phyloP scores from a whole-genome alignment of 352 stramenopile species.

The Globisporangium abappressorium region DNA sequence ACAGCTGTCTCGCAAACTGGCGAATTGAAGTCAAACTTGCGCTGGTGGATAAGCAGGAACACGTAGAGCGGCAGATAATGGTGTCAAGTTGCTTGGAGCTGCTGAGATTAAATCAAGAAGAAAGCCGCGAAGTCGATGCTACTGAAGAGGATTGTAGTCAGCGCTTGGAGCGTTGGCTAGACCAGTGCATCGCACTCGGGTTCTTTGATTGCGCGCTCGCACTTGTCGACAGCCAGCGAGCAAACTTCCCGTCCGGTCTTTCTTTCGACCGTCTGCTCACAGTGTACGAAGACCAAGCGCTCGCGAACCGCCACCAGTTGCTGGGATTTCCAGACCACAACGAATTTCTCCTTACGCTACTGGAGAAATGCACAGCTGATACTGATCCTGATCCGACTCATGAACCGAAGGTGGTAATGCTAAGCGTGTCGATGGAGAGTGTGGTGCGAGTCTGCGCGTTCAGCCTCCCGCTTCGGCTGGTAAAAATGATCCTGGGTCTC shows the following conservation, averaged over 20 bases:
- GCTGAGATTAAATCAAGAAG: background rate
- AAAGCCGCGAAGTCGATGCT: background rate
- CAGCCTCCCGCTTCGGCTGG: constrained; percentile 22
- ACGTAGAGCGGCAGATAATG: background rate
- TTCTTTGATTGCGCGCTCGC: constrained; percentile 30
- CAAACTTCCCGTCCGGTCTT: too few relatives aligned
- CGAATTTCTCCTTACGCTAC: constrained; percentile 1
- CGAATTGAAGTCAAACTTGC: background rate
- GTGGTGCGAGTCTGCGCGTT: constrained; percentile 29
- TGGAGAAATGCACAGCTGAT: background rate
- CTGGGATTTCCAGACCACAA: background rate
- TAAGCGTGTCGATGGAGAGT: constrained; percentile 9
- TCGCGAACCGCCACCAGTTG: constrained; percentile 5
- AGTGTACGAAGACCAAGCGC: constrained; percentile 7
- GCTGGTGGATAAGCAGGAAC: background rate
- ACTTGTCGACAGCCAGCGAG: constrained; percentile 17
- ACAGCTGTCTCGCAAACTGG: constrained; percentile 1
- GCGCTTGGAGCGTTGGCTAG: constrained; percentile 13
- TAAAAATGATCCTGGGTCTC: constrained; percentile 10
- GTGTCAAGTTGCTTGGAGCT: background rate
- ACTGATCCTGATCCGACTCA: background rate
- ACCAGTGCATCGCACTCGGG: constrained; percentile 14
- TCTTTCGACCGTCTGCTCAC: constrained; percentile 17
- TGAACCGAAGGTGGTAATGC: too few relatives aligned
- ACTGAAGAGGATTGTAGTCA: background rate